phyloP scores from a whole-genome alignment of 139 green algal genomes.

The Volvox reticuliferus region DNA sequence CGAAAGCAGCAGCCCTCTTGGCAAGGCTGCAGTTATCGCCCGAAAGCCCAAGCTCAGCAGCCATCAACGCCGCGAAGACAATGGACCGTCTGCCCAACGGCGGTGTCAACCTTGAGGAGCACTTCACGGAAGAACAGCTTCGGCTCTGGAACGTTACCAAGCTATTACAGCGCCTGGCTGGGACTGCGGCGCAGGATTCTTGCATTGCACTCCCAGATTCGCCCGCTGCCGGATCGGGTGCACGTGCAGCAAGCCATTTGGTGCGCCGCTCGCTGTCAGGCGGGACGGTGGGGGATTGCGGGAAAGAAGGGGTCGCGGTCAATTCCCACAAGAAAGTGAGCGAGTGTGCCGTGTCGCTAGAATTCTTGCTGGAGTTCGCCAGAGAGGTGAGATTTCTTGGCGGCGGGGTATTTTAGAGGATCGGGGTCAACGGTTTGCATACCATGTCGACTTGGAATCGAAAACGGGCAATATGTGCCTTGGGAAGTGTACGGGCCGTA shows the following conservation, averaged over 20 bases:
- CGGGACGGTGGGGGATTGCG: not conserved
- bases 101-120: constrained; percentile 17
- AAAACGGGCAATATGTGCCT: no score
- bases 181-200: not conserved
- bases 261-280: not conserved
- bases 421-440: not conserved
- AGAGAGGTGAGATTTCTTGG: constrained; percentile 9
- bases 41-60: not conserved
- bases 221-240: constrained; percentile 2
- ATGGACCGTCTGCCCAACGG: not conserved
- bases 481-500: no score
- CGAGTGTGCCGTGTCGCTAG: constrained; percentile 35
- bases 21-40: not conserved
- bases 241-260: constrained; percentile 16
- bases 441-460: no score
- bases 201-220: not conserved
- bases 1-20: no score
- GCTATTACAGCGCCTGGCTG: constrained; percentile 21
- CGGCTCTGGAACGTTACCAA: constrained; percentile 21
- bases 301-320: not conserved
- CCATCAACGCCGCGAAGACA: not conserved
- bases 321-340: not conserved
- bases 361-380: constrained; percentile 43
- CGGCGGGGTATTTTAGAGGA: not conserved
- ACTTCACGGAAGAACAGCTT: constrained; percentile 39